Evolutionary conservation across 768 basidiomycete species (phyloP).

Genomic region (Podaxis mareebaensis): DNA sequence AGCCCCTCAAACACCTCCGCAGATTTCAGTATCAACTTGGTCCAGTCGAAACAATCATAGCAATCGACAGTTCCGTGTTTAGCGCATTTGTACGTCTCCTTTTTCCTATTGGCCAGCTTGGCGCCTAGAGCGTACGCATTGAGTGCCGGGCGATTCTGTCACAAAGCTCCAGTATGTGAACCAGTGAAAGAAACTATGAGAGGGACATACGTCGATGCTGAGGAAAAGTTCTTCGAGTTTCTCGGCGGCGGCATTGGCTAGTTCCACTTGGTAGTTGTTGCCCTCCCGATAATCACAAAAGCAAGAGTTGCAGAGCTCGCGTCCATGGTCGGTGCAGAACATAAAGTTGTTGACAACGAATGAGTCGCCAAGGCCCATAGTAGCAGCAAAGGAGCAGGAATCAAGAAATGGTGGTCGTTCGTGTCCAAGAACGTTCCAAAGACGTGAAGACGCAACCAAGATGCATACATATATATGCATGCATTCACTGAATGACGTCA

Average conservation of each 20-base stretch:
- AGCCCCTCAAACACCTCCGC: not conserved
- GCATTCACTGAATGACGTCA: too few relatives aligned
- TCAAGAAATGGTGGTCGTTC: not conserved
- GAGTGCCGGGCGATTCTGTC: not conserved
- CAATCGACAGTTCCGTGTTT: slow-evolving; percentile 13
- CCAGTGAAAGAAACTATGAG: not conserved
- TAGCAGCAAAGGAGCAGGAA: not conserved
- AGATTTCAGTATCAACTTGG: not conserved
- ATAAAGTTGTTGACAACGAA: slow-evolving; percentile 30
- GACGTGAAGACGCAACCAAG: too few relatives aligned
- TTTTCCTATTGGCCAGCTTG: not conserved
- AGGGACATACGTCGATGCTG: slow-evolving; percentile 14
- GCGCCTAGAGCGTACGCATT: slow-evolving; percentile 10
- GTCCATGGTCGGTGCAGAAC: slow-evolving; percentile 34
- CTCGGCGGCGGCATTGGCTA: not conserved
- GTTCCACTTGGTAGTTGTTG: slow-evolving; percentile 29
- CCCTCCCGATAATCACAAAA: slow-evolving; percentile 30
- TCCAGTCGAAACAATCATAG: not conserved
- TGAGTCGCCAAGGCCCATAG: slow-evolving; percentile 7
- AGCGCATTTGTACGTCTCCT: slow-evolving; percentile 10
- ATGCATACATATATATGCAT: too few relatives aligned
- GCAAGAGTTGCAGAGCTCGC: slow-evolving; percentile 31
- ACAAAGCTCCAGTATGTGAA: not conserved
- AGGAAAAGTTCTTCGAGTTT: slow-evolving; percentile 20
- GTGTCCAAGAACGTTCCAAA: too few relatives aligned